These are phyloP conservation scores for Penicillium soppii DNA, from an alignment of 495 filamentous ascomycete species.

Conservation along the genomic window DNA sequence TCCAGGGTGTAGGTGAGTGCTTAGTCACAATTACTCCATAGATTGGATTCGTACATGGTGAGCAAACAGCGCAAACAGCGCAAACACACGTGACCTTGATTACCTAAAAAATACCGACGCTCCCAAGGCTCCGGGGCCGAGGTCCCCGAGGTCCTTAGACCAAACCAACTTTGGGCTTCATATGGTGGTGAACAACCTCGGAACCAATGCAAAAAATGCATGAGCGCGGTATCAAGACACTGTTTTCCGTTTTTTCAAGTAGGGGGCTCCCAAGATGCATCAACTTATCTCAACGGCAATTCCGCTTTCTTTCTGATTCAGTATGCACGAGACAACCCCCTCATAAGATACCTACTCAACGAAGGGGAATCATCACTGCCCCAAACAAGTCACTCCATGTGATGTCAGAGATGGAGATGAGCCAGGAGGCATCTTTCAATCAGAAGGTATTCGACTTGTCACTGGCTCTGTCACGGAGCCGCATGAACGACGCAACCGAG, in stretches of 20 bases:
- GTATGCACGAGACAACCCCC: background rate
- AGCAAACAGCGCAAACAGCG: too few relatives aligned
- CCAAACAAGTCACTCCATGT: conserved; percentile 4
- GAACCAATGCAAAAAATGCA: background rate
- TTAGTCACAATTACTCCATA: too few relatives aligned
- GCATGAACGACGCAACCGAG: conserved; percentile 23
- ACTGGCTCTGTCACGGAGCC: conserved; percentile 17
- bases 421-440: conserved; percentile 4
- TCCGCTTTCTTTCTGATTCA: background rate
- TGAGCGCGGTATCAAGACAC: background rate
- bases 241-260: background rate
- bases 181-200: background rate
- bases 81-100: too few relatives aligned
- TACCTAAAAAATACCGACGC: too few relatives aligned
- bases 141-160: too few relatives aligned
- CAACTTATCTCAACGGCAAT: background rate
- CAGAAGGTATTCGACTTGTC: conserved; percentile 21
- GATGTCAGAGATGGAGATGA: conserved; percentile 1
- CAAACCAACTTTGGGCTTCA: background rate
- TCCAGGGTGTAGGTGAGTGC: too few relatives aligned
- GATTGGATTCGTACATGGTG: too few relatives aligned
- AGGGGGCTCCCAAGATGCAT: background rate
- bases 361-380: background rate
- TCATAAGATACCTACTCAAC: background rate
- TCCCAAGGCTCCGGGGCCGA: too few relatives aligned